These are phyloP conservation scores for Lasiodiplodia citricola DNA, from an alignment of 2,329 filamentous ascomycete genomes.

Conservation along the genomic window DNA sequence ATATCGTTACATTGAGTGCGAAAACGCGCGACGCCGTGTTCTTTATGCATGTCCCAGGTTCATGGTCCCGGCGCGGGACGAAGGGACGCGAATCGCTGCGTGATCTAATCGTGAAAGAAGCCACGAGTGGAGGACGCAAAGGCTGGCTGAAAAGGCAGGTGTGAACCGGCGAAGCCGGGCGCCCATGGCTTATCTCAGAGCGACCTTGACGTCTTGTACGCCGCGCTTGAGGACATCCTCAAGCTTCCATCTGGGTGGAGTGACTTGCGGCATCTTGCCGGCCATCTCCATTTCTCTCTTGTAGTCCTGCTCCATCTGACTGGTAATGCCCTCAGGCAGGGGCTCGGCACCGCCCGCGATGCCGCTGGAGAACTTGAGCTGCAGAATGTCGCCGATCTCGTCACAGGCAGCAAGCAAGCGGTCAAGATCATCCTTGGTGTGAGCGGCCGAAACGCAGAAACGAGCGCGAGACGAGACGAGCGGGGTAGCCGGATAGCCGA, in stretches of 20 bases:
- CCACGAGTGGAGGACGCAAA: background rate
- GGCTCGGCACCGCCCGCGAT: slow-evolving; percentile 86
- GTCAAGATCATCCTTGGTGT: slow-evolving; percentile 98
- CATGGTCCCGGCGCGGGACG: background rate
- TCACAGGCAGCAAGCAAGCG: slow-evolving; percentile 87
- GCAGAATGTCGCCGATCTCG: slow-evolving; percentile 87
- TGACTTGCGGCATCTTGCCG: slow-evolving; percentile 57
- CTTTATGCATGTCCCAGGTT: slow-evolving; percentile 5
- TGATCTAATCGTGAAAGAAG: background rate
- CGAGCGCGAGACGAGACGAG: slow-evolving; percentile 92
- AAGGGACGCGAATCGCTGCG: slow-evolving; percentile 5
- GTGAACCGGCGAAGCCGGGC: background rate
- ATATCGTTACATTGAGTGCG: slow-evolving; percentile 19
- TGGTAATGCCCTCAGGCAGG: slow-evolving; percentile 71
- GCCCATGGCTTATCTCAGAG: slow-evolving; percentile 63
- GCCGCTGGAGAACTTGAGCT: slow-evolving; percentile 97
- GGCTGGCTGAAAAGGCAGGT: background rate
- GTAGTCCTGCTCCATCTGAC: slow-evolving; percentile 62
- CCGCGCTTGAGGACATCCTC: slow-evolving; percentile 76
- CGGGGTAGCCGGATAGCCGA: slow-evolving; percentile 95
- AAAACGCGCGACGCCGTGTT: slow-evolving; percentile 13
- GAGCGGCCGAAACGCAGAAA: slow-evolving; percentile 93
- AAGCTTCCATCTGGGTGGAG: slow-evolving; percentile 78
- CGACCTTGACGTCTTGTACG: slow-evolving; percentile 75
- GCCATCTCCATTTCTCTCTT: slow-evolving; percentile 55